Conservation (phyloP, 768 basidiomycete genomes). For the Gloeostereum incarnatum region DNA sequence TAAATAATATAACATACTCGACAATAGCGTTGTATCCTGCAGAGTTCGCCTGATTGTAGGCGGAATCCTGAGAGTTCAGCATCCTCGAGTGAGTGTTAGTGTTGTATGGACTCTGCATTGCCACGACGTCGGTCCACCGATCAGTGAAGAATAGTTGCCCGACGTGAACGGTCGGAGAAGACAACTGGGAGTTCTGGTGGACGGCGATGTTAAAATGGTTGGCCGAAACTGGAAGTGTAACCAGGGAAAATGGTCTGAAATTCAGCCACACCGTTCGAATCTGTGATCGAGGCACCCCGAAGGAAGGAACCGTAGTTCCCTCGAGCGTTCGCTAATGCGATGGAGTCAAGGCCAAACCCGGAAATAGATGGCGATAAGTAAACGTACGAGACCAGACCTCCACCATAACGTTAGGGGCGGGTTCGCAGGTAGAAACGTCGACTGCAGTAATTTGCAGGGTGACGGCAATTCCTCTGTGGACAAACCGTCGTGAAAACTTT, state of each 20-base stretch:
- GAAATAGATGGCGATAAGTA: background rate
- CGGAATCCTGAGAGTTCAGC: conserved; percentile 15
- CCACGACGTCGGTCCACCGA: conserved; percentile 18
- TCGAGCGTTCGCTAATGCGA: conserved; percentile 20
- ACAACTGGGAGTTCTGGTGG: conserved; percentile 17
- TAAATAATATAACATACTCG: conserved; percentile 14
- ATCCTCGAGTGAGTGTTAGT: conserved; percentile 12
- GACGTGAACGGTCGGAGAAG: conserved; percentile 18
- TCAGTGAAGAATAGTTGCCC: conserved; percentile 32
- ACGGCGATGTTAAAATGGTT: conserved; percentile 28
- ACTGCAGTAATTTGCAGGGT: conserved; percentile 28
- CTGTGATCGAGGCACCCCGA: conserved; percentile 24
- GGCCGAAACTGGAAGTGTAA: conserved; percentile 21
- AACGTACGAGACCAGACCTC: conserved; percentile 25
- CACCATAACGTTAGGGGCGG: conserved; percentile 26
- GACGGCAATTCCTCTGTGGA: conserved; percentile 22
- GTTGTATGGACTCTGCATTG: conserved; percentile 9
- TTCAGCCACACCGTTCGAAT: conserved; percentile 26
- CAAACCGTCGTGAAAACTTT: background rate
- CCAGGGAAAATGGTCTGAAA: conserved; percentile 28
- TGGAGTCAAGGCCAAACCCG: background rate
- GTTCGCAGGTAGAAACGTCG: conserved; percentile 29
- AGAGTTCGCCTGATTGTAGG: conserved; percentile 12
- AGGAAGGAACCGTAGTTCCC: conserved; percentile 26
- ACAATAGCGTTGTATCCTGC: conserved; percentile 20